Conservation (phyloP, 208 protist genomes). For the Endotrypanum monterogeii region DNA sequence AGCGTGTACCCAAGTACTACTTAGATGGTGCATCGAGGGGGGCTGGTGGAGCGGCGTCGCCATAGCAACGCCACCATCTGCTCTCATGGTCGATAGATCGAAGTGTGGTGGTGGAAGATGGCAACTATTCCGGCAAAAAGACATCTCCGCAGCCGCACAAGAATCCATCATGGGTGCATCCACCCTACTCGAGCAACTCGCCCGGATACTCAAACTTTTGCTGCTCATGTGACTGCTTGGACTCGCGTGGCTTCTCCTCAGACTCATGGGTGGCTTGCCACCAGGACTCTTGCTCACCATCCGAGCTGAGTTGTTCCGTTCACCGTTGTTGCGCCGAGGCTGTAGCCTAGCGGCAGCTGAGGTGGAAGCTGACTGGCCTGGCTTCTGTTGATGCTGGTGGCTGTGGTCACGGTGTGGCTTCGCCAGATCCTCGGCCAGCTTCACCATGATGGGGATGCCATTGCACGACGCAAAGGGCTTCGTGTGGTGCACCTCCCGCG, state of each 20-base stretch:
- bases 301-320: not conserved
- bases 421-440: slow-evolving; percentile 40
- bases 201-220: not conserved
- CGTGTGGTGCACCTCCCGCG: slow-evolving; percentile 45
- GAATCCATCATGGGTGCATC: not conserved
- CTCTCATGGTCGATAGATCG: not conserved
- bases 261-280: not conserved
- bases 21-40: not conserved
- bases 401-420: slow-evolving; percentile 5
- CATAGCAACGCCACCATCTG: not conserved
- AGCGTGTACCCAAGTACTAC: not conserved
- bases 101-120: not conserved
- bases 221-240: not conserved
- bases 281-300: not conserved
- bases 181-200: not conserved
- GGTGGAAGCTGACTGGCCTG: not conserved
- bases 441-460: slow-evolving; percentile 51
- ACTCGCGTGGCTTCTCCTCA: not conserved
- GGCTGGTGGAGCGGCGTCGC: not conserved
- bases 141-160: not conserved
- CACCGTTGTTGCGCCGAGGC: not conserved
- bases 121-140: not conserved
- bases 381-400: slow-evolving; percentile 4
- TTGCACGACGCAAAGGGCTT: slow-evolving; percentile 41
- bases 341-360: not conserved